Conservation (phyloP, 225 moss, liverwort and hornwort species). For the Straminergon stramineum region DNA sequence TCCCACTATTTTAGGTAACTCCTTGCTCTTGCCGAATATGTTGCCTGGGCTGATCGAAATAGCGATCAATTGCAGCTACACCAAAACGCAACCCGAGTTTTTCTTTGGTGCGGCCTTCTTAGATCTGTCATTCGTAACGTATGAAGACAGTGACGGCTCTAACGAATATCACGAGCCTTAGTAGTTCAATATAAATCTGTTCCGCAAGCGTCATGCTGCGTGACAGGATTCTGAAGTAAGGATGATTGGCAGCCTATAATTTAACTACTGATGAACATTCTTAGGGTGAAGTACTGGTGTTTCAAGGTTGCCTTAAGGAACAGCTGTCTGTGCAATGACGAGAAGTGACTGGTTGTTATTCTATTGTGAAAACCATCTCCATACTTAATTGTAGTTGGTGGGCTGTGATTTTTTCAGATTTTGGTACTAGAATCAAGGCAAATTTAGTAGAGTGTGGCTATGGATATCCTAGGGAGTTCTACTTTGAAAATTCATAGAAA, state of each 20-base stretch:
- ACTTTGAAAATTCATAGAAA: too few species aligned
- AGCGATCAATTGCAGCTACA: too few species aligned
- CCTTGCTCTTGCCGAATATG: not conserved
- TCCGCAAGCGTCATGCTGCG: not conserved
- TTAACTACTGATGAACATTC: not conserved
- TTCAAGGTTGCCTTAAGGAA: not conserved
- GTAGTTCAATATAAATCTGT: not conserved
- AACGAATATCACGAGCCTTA: not conserved
- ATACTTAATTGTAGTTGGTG: too few species aligned
- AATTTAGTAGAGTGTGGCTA: too few species aligned
- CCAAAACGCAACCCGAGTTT: too few species aligned
- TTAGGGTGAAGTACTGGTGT: not conserved
- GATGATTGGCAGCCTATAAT: not conserved
- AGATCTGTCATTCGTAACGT: not conserved
- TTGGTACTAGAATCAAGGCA: too few species aligned
- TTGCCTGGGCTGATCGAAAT: not conserved
- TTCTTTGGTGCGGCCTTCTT: not conserved
- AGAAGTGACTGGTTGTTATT: not conserved
- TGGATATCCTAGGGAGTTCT: too few species aligned
- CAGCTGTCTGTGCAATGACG: not conserved
- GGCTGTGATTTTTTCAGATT: too few species aligned
- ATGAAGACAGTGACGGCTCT: not conserved
- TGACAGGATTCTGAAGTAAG: not conserved
- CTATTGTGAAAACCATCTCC: too few species aligned
- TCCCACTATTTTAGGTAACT: conserved; percentile 10